Evolutionary conservation across 2,329 filamentous ascomycete species (phyloP), one percentile per base, ranked within the genome.

Genomic region (Ascosphaera apis): DNA sequence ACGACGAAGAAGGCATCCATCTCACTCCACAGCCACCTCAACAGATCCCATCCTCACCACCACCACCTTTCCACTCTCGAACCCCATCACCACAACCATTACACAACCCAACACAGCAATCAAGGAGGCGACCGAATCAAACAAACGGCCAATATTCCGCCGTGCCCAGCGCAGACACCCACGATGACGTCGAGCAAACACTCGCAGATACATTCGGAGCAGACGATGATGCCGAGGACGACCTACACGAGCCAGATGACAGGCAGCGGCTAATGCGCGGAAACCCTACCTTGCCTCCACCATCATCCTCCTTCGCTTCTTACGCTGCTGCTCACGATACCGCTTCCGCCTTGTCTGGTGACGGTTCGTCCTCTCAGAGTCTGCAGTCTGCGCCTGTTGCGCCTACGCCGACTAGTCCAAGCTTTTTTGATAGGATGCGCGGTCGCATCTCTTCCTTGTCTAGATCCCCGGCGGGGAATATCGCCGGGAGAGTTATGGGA

Each of bases 191-290:
- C 41, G 74, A 92, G 47, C 66, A 77, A 41, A 76, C 80, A n/a
- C 67, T 98, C 11, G 81, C 80, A 46, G 86, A 95, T 52, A 83
- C 88, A 1, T 98, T 98, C 54, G 86, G 82, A 51, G 72, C 77
- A 48, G 78, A 77, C 44, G 77, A 75, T 42, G 80, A 76, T 41
- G 76, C 77, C 42, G 74, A 66, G 37, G 70, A 72, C 41, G 62
- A 74, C 49, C 77, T 78, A 38, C 62, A 80, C 47, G 75, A 77
- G 40, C 64, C 68, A 39, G 81, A 91, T 53, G 82, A 92, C 54
- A 69, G 83, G 45, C 81, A 88, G 57, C 72, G 84, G 44, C 58
- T 95, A 47, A 84, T 93, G 62, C 73, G 79, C 45, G 72, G 72
- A 46, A 73, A 62, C 41, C 18, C 18, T 4, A 15, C 34, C 13